phyloP scores from a whole-genome alignment of 2,329 filamentous ascomycete species.

The Colletotrichum sp. region DNA sequence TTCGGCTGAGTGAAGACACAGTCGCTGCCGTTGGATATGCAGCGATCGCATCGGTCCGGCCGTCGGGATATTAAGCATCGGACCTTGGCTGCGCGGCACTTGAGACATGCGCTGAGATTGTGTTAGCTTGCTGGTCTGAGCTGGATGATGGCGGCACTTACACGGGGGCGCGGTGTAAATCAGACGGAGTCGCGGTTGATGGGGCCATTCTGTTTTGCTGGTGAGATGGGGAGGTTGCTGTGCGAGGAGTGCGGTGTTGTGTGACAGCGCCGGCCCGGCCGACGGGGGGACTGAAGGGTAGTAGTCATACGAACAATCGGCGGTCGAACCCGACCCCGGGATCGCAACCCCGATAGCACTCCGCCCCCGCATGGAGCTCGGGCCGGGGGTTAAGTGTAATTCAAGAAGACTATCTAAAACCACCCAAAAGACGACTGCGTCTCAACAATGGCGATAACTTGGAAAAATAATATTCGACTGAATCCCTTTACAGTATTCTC shows the following conservation, averaged over 20 bases:
- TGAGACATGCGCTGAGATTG: not conserved
- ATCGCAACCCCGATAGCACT: not conserved
- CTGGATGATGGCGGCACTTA: not conserved
- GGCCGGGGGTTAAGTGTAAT: not conserved
- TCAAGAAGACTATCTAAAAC: not conserved
- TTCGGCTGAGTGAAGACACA: conserved; percentile 8
- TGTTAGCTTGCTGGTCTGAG: rapidly evolving
- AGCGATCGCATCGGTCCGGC: not conserved
- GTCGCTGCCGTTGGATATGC: not conserved
- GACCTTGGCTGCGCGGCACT: not conserved
- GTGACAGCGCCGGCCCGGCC: not conserved
- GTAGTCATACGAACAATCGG: not conserved
- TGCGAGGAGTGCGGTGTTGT: not conserved
- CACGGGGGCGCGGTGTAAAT: conserved; percentile 22
- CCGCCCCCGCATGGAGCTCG: not conserved
- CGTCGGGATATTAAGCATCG: not conserved
- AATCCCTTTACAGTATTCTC: not conserved
- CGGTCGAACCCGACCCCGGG: not conserved
- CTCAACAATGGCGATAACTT: not conserved
- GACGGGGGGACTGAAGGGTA: not conserved
- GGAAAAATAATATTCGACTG: not conserved
- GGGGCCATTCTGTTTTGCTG: conserved; percentile 20
- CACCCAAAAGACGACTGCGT: not conserved
- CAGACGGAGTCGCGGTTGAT: conserved; percentile 22
- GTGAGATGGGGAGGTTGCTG: not conserved